Base-by-base conservation (phyloP, 257 asterid genomes). In the Paulownia fortunei region DNA sequence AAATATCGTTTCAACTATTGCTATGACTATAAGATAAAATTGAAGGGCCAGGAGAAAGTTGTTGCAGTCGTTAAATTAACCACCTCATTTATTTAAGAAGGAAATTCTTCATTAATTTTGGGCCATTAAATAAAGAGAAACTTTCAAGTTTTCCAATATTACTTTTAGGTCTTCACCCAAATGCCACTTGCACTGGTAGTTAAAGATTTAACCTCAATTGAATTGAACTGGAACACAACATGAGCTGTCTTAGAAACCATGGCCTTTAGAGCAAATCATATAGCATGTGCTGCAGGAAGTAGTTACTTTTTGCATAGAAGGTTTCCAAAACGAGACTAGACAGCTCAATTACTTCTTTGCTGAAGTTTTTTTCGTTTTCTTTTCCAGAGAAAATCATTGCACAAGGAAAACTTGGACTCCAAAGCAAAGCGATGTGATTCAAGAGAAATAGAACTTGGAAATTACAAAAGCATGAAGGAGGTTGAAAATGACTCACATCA, bases 401-500 rank as follows among this genome's bases (percentile, higher is more conserved):
- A 41, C 47, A 74, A 34, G 30, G n/a, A 8, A 30, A 68, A 67
- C 18, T 15, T 51, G 65, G 15, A 36, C 47, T 30, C 21, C 16
- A 56, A 11, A 39, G 55, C n/a, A 18, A 69, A 65, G 39, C 26
- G 61, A 41, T 32, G 39, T 60, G 15, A 46, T 37, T 6, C 41
- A 34, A 62, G 6, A 37, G 26, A 42, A 69, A 58, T 15, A 42
- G n/a, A 62, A 71, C 15, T 56, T 47, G 37, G 26, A 60, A 77
- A 60, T 47, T 59, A 59, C 36, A 16, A 81, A 32, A 49, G 56
- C 16, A 73, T 9, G 10, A 61, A 66, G 69, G 62, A 42, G 47
- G 30, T 58, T 3, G 49, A 74, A 80, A n/a, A 81, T 68, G 80
- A 86, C 98, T 92, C 84, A 92, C 98, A 81, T 90, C 89, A 66